phyloP scores from a whole-genome alignment of 495 filamentous ascomycete genomes.

The Annulohypoxylon bovei region DNA sequence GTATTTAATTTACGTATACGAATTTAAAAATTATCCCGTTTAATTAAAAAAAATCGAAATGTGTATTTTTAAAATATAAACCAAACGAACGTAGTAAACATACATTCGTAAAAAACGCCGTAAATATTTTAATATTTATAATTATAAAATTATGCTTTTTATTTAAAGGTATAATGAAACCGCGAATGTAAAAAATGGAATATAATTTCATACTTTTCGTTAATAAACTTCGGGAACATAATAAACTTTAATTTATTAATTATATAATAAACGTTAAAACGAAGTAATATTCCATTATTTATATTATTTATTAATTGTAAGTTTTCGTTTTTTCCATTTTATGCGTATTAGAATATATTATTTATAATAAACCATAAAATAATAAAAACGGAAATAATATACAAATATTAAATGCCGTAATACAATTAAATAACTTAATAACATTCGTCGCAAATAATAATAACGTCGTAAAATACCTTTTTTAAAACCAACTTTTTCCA shows the following conservation, averaged over 20 bases:
- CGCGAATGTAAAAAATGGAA: not conserved
- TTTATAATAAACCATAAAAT: too few species aligned
- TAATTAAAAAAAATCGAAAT: not conserved
- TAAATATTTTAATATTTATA: not conserved
- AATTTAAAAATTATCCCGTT: too few species aligned
- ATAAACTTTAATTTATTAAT: not conserved
- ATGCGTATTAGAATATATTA: not conserved
- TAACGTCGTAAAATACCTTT: too few species aligned
- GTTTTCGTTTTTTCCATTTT: too few species aligned
- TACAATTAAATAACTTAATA: too few species aligned
- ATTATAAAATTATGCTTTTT: not conserved
- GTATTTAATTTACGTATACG: too few species aligned
- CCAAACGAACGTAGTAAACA: slow-evolving; percentile 16
- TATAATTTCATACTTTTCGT: not conserved
- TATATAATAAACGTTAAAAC: not conserved
- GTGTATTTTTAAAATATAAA: not conserved
- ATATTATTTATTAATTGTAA: not conserved
- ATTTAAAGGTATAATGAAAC: not conserved
- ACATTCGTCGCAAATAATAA: too few species aligned
- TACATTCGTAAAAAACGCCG: not conserved
- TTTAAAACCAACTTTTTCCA: too few species aligned
- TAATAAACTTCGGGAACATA: not conserved
- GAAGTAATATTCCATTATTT: not conserved
- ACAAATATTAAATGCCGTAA: too few species aligned
- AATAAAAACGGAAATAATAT: too few species aligned